These are phyloP conservation scores for Exidia glandulosa DNA, from an alignment of 768 basidiomycete species.

Conservation along the genomic window DNA sequence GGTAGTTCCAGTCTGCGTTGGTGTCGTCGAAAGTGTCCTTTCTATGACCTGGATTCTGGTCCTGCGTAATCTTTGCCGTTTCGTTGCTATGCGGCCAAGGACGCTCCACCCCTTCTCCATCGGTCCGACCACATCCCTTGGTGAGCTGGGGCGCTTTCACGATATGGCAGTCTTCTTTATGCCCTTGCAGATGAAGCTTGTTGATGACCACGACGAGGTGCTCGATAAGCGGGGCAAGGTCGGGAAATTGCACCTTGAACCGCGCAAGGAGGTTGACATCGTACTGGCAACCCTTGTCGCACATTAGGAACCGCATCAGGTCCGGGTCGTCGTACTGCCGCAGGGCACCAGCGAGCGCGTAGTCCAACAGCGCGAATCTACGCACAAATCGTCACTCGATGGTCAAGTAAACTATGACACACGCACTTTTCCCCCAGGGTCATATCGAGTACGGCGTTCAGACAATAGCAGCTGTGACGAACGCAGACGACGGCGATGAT, in stretches of 20 bases:
- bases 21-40: constrained; percentile 27
- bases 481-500: neutral
- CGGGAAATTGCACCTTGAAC: constrained; percentile 8
- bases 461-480: neutral
- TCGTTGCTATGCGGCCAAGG: constrained; percentile 26
- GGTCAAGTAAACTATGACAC: too few relatives aligned
- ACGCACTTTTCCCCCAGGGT: neutral
- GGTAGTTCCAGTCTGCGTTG: constrained; percentile 26
- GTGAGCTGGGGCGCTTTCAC: neutral
- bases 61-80: constrained; percentile 19
- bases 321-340: neutral
- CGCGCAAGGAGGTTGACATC: constrained; percentile 5
- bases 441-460: neutral
- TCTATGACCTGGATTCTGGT: constrained; percentile 25
- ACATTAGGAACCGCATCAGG: neutral
- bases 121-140: constrained; percentile 14
- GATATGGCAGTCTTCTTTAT: constrained; percentile 12
- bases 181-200: constrained; percentile 13
- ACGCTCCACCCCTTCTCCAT: constrained; percentile 28
- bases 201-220: constrained; percentile 9
- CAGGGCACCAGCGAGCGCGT: neutral
- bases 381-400: neutral
- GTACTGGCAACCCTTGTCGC: constrained; percentile 13
- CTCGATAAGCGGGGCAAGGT: neutral
- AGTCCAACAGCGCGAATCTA: neutral